A percentile compares a stretch with the other conserved stretches of the same genome.
phyloP scores from a whole-genome alignment of 306 rosid genomes.

The Clitoria ternatea region DNA sequence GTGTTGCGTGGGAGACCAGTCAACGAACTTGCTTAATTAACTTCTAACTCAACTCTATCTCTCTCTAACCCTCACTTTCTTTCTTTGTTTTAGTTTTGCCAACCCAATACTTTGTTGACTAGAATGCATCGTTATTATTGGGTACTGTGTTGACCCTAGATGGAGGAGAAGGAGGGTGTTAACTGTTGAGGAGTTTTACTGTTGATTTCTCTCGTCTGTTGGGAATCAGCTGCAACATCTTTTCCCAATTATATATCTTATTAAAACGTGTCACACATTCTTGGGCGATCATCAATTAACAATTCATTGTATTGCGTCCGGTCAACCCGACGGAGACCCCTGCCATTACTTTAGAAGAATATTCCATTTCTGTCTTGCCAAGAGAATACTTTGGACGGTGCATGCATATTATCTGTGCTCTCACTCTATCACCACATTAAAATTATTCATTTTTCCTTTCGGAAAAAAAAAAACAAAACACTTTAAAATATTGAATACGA shows the following conservation, averaged over 20 bases:
- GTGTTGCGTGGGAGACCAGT: constrained; percentile 15
- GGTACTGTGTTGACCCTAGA: neutral
- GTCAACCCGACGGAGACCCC: neutral
- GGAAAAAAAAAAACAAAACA: too few species aligned
- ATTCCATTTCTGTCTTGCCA: neutral
- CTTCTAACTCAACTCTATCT: neutral
- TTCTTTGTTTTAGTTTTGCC: too few species aligned
- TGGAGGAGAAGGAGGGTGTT: neutral
- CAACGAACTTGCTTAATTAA: neutral
- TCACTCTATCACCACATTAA: too few species aligned
- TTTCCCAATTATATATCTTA: too few species aligned
- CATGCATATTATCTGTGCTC: neutral
- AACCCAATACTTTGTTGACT: neutral
- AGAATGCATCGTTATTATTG: neutral
- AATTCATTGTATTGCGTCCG: neutral
- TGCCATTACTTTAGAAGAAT: neutral
- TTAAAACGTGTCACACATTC: too few species aligned
- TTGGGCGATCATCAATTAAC: neutral
- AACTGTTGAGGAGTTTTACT: too few species aligned
- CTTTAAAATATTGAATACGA: too few species aligned
- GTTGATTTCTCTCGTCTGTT: neutral
- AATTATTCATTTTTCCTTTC: too few species aligned
- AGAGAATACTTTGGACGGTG: neutral
- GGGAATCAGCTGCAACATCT: neutral
- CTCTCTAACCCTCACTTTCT: too few species aligned